Evolutionary conservation across 305 asterid genomes (phyloP).

Genomic region (Fraxinus latifolia): DNA sequence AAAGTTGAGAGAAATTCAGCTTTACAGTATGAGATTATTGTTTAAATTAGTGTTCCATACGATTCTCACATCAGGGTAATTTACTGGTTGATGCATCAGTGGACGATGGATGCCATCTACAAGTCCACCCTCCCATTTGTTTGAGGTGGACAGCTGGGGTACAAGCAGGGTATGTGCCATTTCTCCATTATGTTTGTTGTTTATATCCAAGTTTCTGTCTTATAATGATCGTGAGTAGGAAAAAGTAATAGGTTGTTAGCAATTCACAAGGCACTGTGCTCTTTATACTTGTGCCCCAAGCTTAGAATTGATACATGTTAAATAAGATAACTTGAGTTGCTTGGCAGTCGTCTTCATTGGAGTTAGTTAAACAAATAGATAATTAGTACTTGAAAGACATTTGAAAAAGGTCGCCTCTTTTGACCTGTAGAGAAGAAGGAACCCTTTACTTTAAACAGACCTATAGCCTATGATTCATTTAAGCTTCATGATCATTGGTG

Average conservation of each 20-base stretch:
- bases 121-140: slow-evolving; percentile 55
- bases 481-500: background rate
- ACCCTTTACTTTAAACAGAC: slow-evolving; percentile 1
- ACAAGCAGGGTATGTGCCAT: slow-evolving; percentile 51
- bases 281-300: background rate
- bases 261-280: slow-evolving; percentile 6
- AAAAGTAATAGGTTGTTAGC: slow-evolving; percentile 9
- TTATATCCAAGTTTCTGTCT: slow-evolving; percentile 13
- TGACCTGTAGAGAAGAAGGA: slow-evolving; percentile 2
- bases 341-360: background rate
- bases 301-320: slow-evolving; percentile 11
- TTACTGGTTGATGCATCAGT: slow-evolving; percentile 98
- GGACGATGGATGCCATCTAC: slow-evolving; percentile 81
- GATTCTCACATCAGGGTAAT: slow-evolving; percentile 89
- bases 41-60: slow-evolving; percentile 54
- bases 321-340: background rate
- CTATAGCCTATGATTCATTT: background rate
- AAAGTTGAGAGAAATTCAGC: slow-evolving; percentile 17
- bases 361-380: background rate
- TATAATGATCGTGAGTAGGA: slow-evolving; percentile 4
- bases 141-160: slow-evolving; percentile 74
- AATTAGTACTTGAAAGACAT: background rate
- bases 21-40: slow-evolving; percentile 35
- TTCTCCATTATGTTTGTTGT: slow-evolving; percentile 14
- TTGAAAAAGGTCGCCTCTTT: background rate